Conservation (phyloP, 2,329 filamentous ascomycete genomes). For the Blastomyces emzantsi region DNA sequence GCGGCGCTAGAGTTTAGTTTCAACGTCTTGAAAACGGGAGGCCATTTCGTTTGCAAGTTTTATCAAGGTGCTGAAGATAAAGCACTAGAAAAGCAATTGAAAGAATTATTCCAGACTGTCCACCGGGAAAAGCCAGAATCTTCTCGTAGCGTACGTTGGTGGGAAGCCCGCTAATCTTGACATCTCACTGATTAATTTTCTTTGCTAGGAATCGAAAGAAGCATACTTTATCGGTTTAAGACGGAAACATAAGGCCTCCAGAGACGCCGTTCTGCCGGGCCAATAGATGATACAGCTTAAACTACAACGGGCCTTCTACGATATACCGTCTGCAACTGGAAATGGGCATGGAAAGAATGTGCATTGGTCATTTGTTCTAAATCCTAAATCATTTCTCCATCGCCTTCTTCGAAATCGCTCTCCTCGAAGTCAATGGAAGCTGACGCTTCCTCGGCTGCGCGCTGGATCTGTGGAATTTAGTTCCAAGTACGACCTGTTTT, state of each 20-base stretch:
- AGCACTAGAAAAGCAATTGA: conserved; percentile 63
- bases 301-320: neutral
- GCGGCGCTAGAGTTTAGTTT: conserved; percentile 78
- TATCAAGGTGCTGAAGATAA: conserved; percentile 88
- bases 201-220: conserved; percentile 66
- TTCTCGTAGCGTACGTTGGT: conserved; percentile 63
- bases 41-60: conserved; percentile 95
- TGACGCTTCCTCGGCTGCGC: conserved; percentile 37
- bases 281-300: neutral
- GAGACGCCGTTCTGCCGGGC: conserved; percentile 38
- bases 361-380: conserved; percentile 1
- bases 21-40: conserved; percentile 71
- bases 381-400: conserved; percentile 7
- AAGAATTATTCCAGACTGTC: conserved; percentile 68
- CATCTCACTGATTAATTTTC: conserved; percentile 11
- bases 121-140: conserved; percentile 84
- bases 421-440: conserved; percentile 40
- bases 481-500: conserved; percentile 17
- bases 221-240: conserved; percentile 73
- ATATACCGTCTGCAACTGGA: neutral
- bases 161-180: conserved; percentile 8
- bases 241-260: conserved; percentile 48
- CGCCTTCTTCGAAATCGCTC: conserved; percentile 8
- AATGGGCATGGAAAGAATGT: neutral
- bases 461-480: conserved; percentile 32